Conservation (phyloP, 306 rosid species). For the Arachis hypogaea region DNA sequence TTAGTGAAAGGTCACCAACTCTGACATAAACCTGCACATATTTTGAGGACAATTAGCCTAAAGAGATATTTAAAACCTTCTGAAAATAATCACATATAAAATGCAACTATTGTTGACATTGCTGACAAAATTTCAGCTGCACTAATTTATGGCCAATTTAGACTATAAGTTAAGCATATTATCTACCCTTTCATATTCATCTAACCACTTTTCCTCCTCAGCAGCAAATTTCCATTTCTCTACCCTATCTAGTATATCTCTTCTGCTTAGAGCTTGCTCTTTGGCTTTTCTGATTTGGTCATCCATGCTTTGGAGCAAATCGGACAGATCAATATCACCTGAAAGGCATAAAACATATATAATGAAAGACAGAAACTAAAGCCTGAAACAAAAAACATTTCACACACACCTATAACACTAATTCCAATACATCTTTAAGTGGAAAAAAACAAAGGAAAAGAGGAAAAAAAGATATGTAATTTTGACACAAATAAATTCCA, state of each 20-base stretch:
- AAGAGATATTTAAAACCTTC: neutral
- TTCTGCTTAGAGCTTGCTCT: constrained; percentile 85
- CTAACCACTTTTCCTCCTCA: constrained; percentile 96
- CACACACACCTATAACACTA: constrained; percentile 4
- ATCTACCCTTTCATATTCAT: constrained; percentile 90
- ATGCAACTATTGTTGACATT: constrained; percentile 2
- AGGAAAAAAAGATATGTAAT: neutral
- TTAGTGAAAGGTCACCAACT: too few species aligned
- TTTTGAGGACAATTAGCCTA: constrained; percentile 12
- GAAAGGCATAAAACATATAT: constrained; percentile 37
- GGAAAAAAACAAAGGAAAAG: constrained; percentile 7
- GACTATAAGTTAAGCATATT: neutral
- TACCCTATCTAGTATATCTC: constrained; percentile 87
- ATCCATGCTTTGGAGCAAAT: constrained; percentile 85
- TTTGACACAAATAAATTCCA: neutral
- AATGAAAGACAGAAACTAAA: constrained; percentile 16
- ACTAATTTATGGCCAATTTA: neutral
- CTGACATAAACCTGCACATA: too few species aligned
- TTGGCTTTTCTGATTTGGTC: constrained; percentile 79
- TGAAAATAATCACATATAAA: constrained; percentile 13
- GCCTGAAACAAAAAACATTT: neutral
- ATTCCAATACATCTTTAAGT: constrained; percentile 13
- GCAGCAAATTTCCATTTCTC: constrained; percentile 85
- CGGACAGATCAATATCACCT: constrained; percentile 66
- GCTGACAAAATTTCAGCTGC: constrained; percentile 22